Conservation (phyloP, 495 filamentous ascomycete genomes). For the Trichoderma reesei region DNA sequence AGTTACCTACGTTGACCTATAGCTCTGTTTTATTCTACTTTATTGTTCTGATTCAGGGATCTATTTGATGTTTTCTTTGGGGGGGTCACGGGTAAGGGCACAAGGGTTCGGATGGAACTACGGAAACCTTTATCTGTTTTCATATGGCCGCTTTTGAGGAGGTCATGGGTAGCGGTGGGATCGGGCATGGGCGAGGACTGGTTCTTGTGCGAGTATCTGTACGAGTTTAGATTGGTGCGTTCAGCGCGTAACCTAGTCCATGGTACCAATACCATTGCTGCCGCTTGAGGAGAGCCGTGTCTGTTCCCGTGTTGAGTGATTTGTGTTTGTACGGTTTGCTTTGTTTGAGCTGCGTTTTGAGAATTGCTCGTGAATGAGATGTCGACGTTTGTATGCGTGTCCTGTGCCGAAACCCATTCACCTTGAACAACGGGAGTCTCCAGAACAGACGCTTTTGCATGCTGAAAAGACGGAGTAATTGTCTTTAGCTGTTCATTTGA, state of each 20-base stretch:
- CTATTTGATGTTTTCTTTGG: not conserved
- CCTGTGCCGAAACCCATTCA: too few species aligned
- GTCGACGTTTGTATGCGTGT: too few species aligned
- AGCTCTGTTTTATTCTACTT: constrained; percentile 7
- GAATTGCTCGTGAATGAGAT: not conserved
- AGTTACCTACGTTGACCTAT: not conserved
- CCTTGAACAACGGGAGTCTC: too few species aligned
- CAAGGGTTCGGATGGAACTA: not conserved
- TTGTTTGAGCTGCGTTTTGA: not conserved
- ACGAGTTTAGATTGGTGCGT: constrained; percentile 6
- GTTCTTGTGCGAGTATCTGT: constrained; percentile 6
- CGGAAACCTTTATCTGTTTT: not conserved
- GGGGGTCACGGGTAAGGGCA: not conserved
- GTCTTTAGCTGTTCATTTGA: too few species aligned
- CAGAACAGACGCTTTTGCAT: too few species aligned
- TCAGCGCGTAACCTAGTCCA: constrained; percentile 8
- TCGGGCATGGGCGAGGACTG: constrained; percentile 8
- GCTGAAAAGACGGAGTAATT: too few species aligned
- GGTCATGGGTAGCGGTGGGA: constrained; percentile 7
- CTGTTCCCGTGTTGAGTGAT: not conserved
- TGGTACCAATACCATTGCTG: constrained; percentile 8
- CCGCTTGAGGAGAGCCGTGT: not conserved
- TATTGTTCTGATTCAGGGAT: not conserved
- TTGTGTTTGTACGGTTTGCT: too few species aligned
- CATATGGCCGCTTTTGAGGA: not conserved